These are phyloP conservation scores for Phalaenopsis equestris DNA, from an alignment of 106 monocot species.

Conservation along the genomic window DNA sequence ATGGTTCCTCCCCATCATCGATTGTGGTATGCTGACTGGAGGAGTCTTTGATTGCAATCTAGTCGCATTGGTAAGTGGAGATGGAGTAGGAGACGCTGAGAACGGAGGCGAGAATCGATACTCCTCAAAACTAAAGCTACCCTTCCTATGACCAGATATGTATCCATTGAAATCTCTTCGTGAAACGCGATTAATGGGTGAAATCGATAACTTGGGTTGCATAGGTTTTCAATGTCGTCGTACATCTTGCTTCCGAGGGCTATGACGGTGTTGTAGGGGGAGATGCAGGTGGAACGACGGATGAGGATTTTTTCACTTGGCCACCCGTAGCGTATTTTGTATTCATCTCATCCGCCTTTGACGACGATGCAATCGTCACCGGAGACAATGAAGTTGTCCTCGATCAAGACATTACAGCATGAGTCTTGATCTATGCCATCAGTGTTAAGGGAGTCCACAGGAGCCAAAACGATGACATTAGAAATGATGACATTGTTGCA, in stretches of 20 bases:
- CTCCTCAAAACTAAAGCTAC: no score
- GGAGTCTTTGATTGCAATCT: no score
- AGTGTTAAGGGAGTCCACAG: constrained; percentile 37
- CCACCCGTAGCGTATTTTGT: constrained; percentile 62
- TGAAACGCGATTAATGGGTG: no score
- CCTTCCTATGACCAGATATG: no score
- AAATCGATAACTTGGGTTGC: no score
- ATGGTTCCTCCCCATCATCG: no score
- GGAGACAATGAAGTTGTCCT: constrained; percentile 77
- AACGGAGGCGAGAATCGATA: no score
- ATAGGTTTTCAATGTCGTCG: constrained; percentile 15
- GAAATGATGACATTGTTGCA: constrained; percentile 76
- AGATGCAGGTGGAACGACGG: constrained; percentile 70
- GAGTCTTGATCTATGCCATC: constrained; percentile 56
- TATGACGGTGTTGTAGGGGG: constrained; percentile 70
- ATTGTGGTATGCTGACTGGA: no score
- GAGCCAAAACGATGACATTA: constrained; percentile 60
- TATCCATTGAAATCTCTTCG: no score
- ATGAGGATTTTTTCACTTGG: constrained; percentile 65
- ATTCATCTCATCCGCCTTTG: constrained; percentile 93
- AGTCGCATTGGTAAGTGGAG: no score
- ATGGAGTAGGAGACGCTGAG: no score
- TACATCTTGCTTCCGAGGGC: constrained; percentile 93
- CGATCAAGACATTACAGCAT: constrained; percentile 60
- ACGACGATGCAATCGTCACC: constrained; percentile 88